A percentile compares a stretch with the other conserved stretches of the same genome.
Evolutionary conservation across 2,329 filamentous ascomycete species (phyloP).

Genomic region (Coccinonectria pachysandricola): DNA sequence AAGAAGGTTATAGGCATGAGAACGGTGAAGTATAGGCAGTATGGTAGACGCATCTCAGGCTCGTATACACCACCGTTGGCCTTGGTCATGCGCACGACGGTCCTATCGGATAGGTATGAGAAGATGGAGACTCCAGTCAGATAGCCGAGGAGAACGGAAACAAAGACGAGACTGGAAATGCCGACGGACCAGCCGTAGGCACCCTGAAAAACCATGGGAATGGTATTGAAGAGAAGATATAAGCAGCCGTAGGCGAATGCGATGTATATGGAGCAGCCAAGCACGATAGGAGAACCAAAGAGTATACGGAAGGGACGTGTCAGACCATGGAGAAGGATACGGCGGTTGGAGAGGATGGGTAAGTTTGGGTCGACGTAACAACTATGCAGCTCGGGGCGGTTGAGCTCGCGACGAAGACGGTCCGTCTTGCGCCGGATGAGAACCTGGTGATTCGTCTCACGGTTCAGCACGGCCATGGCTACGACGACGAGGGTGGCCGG

Average conservation of each 20-base stretch:
- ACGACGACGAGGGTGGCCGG: constrained; percentile 19
- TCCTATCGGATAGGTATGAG: constrained; percentile 32
- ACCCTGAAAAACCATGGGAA: constrained; percentile 38
- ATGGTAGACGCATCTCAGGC: constrained; percentile 25
- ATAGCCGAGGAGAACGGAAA: constrained; percentile 35
- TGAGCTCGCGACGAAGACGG: constrained; percentile 34
- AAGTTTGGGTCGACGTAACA: constrained; percentile 33
- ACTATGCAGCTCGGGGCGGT: constrained; percentile 30
- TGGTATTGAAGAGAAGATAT: constrained; percentile 44
- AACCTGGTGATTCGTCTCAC: constrained; percentile 33
- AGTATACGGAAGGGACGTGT: constrained; percentile 42
- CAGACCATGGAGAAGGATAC: constrained; percentile 36
- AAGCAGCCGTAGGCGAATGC: constrained; percentile 42
- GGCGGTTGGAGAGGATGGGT: constrained; percentile 12
- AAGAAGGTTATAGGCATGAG: constrained; percentile 24
- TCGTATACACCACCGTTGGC: constrained; percentile 29
- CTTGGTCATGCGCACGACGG: constrained; percentile 35
- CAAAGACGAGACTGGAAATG: constrained; percentile 38
- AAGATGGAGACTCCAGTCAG: constrained; percentile 30
- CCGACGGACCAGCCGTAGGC: constrained; percentile 37
- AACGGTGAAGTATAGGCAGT: constrained; percentile 23
- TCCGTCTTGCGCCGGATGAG: constrained; percentile 39
- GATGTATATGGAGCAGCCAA: constrained; percentile 37
- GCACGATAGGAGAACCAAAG: constrained; percentile 36
- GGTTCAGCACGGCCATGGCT: constrained; percentile 23